Evolutionary conservation across 2,329 filamentous ascomycete genomes (phyloP), one percentile per base, ranked within the genome.

Genomic region (Colletotrichum theobromicola): DNA sequence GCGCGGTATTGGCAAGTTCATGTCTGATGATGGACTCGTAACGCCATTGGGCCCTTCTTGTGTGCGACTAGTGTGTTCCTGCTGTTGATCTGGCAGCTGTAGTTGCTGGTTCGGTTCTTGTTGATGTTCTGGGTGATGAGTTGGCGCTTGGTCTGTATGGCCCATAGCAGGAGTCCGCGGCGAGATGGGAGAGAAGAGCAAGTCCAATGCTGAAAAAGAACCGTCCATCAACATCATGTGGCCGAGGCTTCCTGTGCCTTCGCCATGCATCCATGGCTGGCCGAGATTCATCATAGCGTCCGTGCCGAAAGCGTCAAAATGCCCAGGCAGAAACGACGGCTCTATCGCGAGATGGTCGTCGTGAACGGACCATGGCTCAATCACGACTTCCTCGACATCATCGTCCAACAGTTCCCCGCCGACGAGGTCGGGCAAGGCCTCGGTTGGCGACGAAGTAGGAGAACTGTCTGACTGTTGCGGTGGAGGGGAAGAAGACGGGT

Each of bases 301-400:
- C 9, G 55, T n/a, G 5, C 21, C 32, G 6, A 72, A 72, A 15
- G 32, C 26, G 24, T 72, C 63, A 10, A 30, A 72, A 2, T 24
- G 30, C 2, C 53, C 63, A 9, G 55, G 21, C 7, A 61, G 28
- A 12, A 67, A 67, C n/a, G 42, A 72, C 2, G 63, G 69, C 28
- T 67, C 55, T 16, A 67, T 50, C 4, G 63, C 28, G 12, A 72
- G 16, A 26, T 57, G 42, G 8, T 35, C 8, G n/a, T 72, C 37
- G 18, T 61, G 26, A 18, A 67, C 30, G 24, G 63, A 28, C 69
- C 69, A 72, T 26, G 69, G 69, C 35, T 72, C 69, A 28, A 72
- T 53, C 7, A 28, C 35, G 5, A 72, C 28, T 15, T 72, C 69
- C 15, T 67, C 53, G 3, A 55, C 30, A 8, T 72, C 53, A 10